Base-by-base conservation (phyloP, 169 alveolate species). In the Cryptosporidium viatorum region DNA sequence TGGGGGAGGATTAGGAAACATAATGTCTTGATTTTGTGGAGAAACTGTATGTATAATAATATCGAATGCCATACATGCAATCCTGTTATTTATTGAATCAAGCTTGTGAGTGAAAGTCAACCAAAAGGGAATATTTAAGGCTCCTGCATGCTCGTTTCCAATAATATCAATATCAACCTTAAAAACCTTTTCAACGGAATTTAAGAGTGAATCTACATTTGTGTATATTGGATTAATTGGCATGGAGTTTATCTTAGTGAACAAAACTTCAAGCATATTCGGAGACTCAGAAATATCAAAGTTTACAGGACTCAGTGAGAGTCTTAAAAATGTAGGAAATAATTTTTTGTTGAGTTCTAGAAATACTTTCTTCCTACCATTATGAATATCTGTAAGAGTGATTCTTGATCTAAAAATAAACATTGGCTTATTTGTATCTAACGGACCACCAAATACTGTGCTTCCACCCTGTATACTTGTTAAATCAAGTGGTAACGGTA, bases 401-500 rank as follows among this genome's bases (percentile, higher is more conserved):
- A 86, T 69, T 80, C 93, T 84, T 39, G 93, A 71, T 23, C 94
- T 91, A n/a, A 92, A 50, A 33, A 92, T 71, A 60, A 62, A 80
- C 65, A 74, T 73, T 9, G 91, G 92, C 16, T 89, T 92, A 35
- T 51, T 71, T 41, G 85, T 50, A 86, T 92, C 92, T 12, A 92
- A 37, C 9, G 94, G 94, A 39, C 94, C 94, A 26, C 94, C 94
- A n/a, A 89, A 84, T 21, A 85, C 87, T 35, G 91, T 74, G 86
- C 92, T 84, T 18, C 94, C 94, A 31, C 94, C 94, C 67, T 84
- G 91, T 43, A 67, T 50, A 45, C 80, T 62, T 51, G 92, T 75
- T 50, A 92, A 69, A 68, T 92, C 94, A 4, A 91, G 84, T 18
- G 94, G 94, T 21, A 92, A 85, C 14, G 94, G 92, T 50, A 92